Evolutionary conservation across 441 rosid species (phyloP).

Genomic region (Biscutella laevigata): DNA sequence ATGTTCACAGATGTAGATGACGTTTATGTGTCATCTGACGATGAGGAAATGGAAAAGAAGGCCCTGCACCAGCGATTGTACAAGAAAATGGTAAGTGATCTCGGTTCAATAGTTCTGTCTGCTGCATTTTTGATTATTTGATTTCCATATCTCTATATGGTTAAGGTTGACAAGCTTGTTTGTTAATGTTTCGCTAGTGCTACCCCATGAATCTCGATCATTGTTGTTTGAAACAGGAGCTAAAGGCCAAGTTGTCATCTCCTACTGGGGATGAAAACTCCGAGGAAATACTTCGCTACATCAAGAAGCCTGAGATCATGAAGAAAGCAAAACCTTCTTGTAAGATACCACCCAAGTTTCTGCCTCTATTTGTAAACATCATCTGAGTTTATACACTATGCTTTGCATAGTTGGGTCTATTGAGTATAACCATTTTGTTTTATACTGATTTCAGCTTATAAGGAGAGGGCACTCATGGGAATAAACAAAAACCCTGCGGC

Average conservation of each 20-base stretch:
- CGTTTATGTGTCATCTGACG: constrained; percentile 71
- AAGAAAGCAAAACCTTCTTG: constrained; percentile 59
- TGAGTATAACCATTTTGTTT: constrained; percentile 13
- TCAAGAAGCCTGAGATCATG: constrained; percentile 66
- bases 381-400: constrained; percentile 3
- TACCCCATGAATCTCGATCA: not conserved
- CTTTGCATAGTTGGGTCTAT: too few species aligned
- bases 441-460: constrained; percentile 36
- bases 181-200: not conserved
- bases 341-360: constrained; percentile 28
- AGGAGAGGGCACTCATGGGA: constrained; percentile 39
- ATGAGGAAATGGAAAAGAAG: constrained; percentile 65
- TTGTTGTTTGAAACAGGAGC: constrained; percentile 46
- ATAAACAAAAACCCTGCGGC: constrained; percentile 32
- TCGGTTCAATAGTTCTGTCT: not conserved
- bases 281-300: constrained; percentile 55
- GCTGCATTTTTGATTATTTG: not conserved
- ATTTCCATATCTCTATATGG: not conserved
- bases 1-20: constrained; percentile 85
- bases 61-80: constrained; percentile 36
- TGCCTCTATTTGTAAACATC: constrained; percentile 3
- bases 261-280: constrained; percentile 51
- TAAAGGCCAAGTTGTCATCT: constrained; percentile 36
- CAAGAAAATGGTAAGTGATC: constrained; percentile 55
- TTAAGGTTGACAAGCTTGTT: not conserved